These are phyloP conservation scores for Lathyrus sativus DNA, from an alignment of 306 rosid species.

Conservation along the genomic window DNA sequence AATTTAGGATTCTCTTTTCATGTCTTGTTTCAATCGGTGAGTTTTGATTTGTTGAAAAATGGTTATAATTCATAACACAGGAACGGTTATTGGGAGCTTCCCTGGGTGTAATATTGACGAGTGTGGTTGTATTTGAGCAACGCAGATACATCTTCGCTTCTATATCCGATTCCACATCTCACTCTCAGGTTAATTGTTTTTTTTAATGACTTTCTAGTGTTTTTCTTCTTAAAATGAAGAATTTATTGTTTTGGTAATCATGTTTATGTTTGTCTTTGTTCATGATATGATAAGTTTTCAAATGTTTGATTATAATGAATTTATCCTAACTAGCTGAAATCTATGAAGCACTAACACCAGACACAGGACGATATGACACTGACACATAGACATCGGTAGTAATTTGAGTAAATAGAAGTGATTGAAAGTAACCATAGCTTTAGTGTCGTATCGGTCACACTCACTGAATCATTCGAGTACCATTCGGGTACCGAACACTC, in stretches of 20 bases:
- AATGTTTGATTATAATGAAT: background rate
- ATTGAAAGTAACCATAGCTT: background rate
- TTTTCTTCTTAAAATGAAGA: background rate
- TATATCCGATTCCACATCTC: constrained; percentile 52
- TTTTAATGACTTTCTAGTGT: background rate
- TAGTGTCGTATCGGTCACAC: background rate
- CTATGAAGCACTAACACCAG: background rate
- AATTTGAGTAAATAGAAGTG: background rate
- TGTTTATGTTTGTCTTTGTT: constrained; percentile 15
- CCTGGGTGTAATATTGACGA: constrained; percentile 65
- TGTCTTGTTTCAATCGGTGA: background rate
- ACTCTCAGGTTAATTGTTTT: constrained; percentile 45
- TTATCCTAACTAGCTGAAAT: constrained; percentile 3
- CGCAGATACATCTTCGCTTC: constrained; percentile 66
- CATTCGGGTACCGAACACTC: background rate
- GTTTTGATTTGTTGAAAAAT: constrained; percentile 19
- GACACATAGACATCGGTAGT: too few relatives aligned
- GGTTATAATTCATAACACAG: constrained; percentile 30
- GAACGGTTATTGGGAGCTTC: constrained; percentile 87
- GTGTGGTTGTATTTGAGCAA: constrained; percentile 64
- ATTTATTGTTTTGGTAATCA: constrained; percentile 11
- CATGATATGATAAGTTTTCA: constrained; percentile 5
- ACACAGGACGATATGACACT: background rate
- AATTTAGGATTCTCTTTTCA: background rate
- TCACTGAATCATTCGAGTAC: background rate